These are phyloP conservation scores for Collybia sp. DNA, from an alignment of 768 basidiomycete genomes.

Conservation along the genomic window DNA sequence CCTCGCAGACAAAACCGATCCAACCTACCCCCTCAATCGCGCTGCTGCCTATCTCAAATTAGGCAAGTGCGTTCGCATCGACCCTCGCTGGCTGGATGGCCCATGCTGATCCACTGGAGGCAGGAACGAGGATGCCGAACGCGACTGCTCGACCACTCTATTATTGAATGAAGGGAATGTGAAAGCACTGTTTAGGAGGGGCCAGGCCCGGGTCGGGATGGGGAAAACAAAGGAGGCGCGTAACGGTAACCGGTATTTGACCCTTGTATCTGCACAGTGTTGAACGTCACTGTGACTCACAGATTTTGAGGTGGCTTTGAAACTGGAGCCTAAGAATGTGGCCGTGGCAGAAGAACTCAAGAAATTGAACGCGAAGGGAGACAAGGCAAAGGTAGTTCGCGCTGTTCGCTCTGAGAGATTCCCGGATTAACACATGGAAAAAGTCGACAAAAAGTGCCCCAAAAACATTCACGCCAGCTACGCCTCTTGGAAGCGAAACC, in stretches of 20 bases:
- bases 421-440: not conserved
- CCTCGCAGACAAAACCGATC: conserved; percentile 61
- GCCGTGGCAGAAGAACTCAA: conserved; percentile 60
- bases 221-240: conserved; percentile 54
- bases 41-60: conserved; percentile 92
- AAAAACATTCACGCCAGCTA: not conserved
- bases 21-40: conserved; percentile 82
- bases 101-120: conserved; percentile 8
- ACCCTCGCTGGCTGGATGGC: conserved; percentile 2
- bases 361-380: conserved; percentile 37
- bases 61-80: conserved; percentile 72
- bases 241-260: conserved; percentile 39
- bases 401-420: too few relatives aligned
- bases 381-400: conserved; percentile 27
- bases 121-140: conserved; percentile 75
- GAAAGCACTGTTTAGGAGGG: conserved; percentile 78
- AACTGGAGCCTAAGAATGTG: conserved; percentile 60
- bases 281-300: not conserved
- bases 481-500: conserved; percentile 41
- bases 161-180: conserved; percentile 52
- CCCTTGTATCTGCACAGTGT: not conserved
- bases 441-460: not conserved
- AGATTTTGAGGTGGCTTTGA: conserved; percentile 62
- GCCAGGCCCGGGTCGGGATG: conserved; percentile 61
- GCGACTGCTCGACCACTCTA: conserved; percentile 73